phyloP scores from a whole-genome alignment of 2,329 filamentous ascomycete genomes.

The Aspergillus sojae region DNA sequence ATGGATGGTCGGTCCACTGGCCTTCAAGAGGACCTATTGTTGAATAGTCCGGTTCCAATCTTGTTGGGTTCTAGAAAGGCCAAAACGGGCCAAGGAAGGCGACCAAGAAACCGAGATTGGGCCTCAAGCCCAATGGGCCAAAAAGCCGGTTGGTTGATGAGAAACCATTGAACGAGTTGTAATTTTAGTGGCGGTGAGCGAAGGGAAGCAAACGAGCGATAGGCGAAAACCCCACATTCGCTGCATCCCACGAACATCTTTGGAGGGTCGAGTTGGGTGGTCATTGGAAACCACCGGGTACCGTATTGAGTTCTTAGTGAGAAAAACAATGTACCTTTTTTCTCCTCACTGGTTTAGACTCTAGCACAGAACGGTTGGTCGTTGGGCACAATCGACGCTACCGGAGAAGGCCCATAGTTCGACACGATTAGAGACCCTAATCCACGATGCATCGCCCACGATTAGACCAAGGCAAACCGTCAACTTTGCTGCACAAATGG shows the following conservation, averaged over 20 bases:
- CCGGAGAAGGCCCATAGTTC: conserved; percentile 6
- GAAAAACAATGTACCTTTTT: neutral
- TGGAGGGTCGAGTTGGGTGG: conserved; percentile 5
- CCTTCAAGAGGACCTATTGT: conserved; percentile 1
- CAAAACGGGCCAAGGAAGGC: conserved; percentile 9
- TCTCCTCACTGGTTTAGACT: conserved; percentile 1
- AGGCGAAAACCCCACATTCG: conserved; percentile 30
- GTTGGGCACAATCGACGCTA: conserved; percentile 14
- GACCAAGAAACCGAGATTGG: conserved; percentile 3
- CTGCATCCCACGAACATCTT: conserved; percentile 16
- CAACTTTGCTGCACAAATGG: conserved; percentile 11
- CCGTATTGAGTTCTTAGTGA: neutral
- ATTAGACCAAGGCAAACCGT: conserved; percentile 4
- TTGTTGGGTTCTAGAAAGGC: conserved; percentile 20
- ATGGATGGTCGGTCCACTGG: conserved; percentile 7
- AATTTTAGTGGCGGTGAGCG: conserved; percentile 28
- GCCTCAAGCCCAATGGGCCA: conserved; percentile 15
- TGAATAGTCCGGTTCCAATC: conserved; percentile 8
- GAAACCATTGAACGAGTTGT: conserved; percentile 4
- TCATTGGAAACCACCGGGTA: conserved; percentile 12
- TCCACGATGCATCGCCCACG: conserved; percentile 8
- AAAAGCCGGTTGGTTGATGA: conserved; percentile 8
- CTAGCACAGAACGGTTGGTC: conserved; percentile 8
- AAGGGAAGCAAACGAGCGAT: conserved; percentile 20
- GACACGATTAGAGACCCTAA: conserved; percentile 8